phyloP scores from a whole-genome alignment of 805 yeast species.

The Clavispora asparagi region DNA sequence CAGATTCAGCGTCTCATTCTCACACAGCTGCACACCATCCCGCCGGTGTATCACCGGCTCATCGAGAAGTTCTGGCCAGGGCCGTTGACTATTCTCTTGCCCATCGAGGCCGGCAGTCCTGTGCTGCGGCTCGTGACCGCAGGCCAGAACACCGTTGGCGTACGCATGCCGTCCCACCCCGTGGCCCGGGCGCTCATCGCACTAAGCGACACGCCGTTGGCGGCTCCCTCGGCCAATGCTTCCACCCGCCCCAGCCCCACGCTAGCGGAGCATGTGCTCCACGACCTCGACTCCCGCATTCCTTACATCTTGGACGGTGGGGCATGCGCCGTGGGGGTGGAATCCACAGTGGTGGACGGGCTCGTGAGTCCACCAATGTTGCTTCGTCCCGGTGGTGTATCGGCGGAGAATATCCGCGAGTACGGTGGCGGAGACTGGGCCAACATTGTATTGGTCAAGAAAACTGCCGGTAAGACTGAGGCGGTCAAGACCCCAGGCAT shows the following conservation, averaged over 20 bases:
- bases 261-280: conserved; percentile 74
- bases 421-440: conserved; percentile 70
- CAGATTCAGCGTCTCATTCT: conserved; percentile 63
- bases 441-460: conserved; percentile 57
- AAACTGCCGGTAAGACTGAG: conserved; percentile 59
- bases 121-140: conserved; percentile 79
- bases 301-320: conserved; percentile 93
- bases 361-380: conserved; percentile 78
- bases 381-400: conserved; percentile 90
- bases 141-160: conserved; percentile 85
- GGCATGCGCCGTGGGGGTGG: conserved; percentile 80
- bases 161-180: conserved; percentile 80
- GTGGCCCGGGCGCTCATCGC: conserved; percentile 88
- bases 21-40: conserved; percentile 49
- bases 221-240: conserved; percentile 97
- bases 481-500: conserved; percentile 92
- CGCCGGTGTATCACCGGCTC: conserved; percentile 60
- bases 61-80: conserved; percentile 90
- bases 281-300: conserved; percentile 73
- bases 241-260: conserved; percentile 96
- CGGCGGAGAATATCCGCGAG: conserved; percentile 64
- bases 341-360: conserved; percentile 93
- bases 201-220: conserved; percentile 79
- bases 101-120: conserved; percentile 43
- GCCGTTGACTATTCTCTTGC: conserved; percentile 82